A percentile compares a stretch with the other conserved stretches of the same genome.
Conservation (phyloP, 148 eudicot genomes). For the Fagopyrum tataricum region DNA sequence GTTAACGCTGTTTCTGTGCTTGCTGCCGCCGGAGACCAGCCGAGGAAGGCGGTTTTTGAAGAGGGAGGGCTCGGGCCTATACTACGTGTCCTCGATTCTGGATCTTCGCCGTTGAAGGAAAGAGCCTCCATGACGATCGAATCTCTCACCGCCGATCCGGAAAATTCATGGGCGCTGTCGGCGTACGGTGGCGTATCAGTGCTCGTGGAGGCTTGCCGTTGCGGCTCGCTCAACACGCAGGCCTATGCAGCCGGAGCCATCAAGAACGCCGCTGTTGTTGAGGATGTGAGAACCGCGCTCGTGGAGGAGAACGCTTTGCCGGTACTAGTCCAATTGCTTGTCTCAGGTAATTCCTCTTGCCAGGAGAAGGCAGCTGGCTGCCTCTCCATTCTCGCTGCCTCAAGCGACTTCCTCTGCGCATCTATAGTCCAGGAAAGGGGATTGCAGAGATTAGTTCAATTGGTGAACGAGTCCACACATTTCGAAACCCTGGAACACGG, state of each 20-base stretch:
- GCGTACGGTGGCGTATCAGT: slow-evolving; percentile 57
- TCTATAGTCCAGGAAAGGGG: slow-evolving; percentile 38
- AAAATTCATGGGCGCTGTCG: slow-evolving; percentile 54
- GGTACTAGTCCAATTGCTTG: slow-evolving; percentile 34
- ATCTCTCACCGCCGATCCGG: slow-evolving; percentile 42
- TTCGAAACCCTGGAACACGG: slow-evolving; percentile 42
- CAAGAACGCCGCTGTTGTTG: slow-evolving; percentile 34
- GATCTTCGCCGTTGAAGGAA: slow-evolving; percentile 33
- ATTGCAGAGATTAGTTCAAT: slow-evolving; percentile 31
- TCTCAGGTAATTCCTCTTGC: slow-evolving; percentile 24
- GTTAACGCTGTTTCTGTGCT: slow-evolving; percentile 33
- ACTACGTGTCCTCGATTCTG: slow-evolving; percentile 36
- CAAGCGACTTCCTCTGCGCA: slow-evolving; percentile 29
- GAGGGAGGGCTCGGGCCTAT: slow-evolving; percentile 60
- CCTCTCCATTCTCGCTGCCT: slow-evolving; percentile 40
- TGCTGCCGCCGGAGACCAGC: slow-evolving; percentile 29
- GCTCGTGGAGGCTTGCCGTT: slow-evolving; percentile 37
- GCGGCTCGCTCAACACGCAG: slow-evolving; percentile 35
- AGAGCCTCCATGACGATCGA: slow-evolving; percentile 52
- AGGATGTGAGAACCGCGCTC: slow-evolving; percentile 34
- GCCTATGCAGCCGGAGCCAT: slow-evolving; percentile 40
- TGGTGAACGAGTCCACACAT: slow-evolving; percentile 34
- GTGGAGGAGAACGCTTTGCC: slow-evolving; percentile 45
- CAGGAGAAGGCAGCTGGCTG: slow-evolving; percentile 50
- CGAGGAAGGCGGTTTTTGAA: slow-evolving; percentile 47